Evolutionary conservation across 108 stramenopile genomes (phyloP), one percentile per base, ranked within the genome.

Genomic region (Cyclotella choctawhatcheeana): DNA sequence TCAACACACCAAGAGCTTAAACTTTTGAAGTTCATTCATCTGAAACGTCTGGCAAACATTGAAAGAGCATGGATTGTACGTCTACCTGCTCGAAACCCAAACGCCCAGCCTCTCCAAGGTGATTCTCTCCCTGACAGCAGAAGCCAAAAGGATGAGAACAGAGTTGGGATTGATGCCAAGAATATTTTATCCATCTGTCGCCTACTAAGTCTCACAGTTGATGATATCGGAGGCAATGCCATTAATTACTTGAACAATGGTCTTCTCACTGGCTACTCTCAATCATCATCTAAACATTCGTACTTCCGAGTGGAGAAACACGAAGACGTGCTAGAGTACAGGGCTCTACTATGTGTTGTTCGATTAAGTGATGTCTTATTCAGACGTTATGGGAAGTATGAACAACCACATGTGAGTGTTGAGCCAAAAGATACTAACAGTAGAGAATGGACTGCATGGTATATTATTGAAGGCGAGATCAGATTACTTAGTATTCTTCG

Each of bases 171-270:
- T 34, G 68, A 92, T 64, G 71, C 79, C 13, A 65, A 67, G 10
- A 59, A 44, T 26, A 54, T 92, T 37, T 55, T 94, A 48, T 72
- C 87, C 5, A 87, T 88, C 12, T 94, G 93, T 64, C 88, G 93
- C 5, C 61, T 94, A 22, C 73, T 94, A 8, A 84, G 84, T 29
- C 66, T 94, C 53, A 88, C 69, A 6, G 58, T 63, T 6, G 61
- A 76, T 17, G 93, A 94, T 65, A 86, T 82, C 29, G 76, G 83
- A 14, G 86, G 89, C 1, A 65, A 69, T 0, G 89, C 91, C 22
- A 82, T 86, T 2, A 29, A 68, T n/a, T 45, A 79, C 24, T 73
- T 94, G 20, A 21, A 43, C 40, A 69, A 85, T 20, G 77, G 82
- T 29, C 74, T 91, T 44, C 51, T 44, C 14, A 21, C 18, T 17